These are phyloP conservation scores for Entomortierella chlamydospora DNA, from an alignment of 192 early-diverging fungal genomes.

Conservation along the genomic window DNA sequence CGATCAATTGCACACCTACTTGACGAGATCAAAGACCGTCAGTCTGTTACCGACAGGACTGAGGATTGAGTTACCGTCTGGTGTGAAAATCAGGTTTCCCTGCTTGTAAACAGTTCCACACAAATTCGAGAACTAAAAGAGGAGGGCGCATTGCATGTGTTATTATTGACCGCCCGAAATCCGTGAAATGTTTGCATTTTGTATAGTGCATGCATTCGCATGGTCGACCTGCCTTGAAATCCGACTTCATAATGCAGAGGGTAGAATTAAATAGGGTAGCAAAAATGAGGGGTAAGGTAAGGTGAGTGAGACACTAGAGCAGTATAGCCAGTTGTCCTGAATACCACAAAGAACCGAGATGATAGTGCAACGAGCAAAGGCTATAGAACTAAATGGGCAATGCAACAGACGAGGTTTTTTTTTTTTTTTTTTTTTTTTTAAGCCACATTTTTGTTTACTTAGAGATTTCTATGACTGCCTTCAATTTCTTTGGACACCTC, in stretches of 20 bases:
- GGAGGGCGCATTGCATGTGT: not conserved
- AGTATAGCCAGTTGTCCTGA: slow-evolving; percentile 4
- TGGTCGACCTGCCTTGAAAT: slow-evolving; percentile 52
- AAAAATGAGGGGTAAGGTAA: not conserved
- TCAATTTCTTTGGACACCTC: not conserved
- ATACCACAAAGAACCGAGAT: not conserved
- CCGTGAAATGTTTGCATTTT: not conserved
- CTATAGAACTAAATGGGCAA: not conserved
- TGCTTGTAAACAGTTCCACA: slow-evolving; percentile 97
- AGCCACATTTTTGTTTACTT: slow-evolving; percentile 12
- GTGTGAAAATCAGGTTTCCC: slow-evolving; percentile 96
- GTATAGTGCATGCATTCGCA: not conserved
- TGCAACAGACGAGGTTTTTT: not conserved
- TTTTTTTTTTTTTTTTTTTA: slow-evolving; percentile 35
- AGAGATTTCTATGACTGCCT: not conserved
- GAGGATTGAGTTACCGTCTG: slow-evolving; percentile 92
- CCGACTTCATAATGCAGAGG: slow-evolving; percentile 58
- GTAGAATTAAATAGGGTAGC: too few species aligned
- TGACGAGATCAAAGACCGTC: slow-evolving; percentile 95
- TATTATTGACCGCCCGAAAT: slow-evolving; percentile 15
- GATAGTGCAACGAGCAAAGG: not conserved
- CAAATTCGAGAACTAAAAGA: slow-evolving; percentile 91
- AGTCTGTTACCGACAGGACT: slow-evolving; percentile 98
- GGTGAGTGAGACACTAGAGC: not conserved
- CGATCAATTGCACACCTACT: slow-evolving; percentile 63